Conservation (phyloP, 148 eudicot species). For the Fagopyrum homotropicum region DNA sequence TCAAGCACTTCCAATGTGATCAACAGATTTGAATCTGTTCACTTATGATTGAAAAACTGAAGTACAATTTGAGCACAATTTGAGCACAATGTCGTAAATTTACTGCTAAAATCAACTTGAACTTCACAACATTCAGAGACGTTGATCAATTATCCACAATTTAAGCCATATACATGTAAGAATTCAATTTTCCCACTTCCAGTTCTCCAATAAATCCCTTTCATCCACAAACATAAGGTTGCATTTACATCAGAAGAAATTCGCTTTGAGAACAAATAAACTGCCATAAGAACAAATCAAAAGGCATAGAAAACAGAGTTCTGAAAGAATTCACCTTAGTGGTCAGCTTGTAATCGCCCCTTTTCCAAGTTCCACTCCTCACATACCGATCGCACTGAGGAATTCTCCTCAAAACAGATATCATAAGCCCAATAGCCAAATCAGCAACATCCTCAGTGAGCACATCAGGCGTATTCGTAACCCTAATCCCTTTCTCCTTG, state of each 20-base stretch:
- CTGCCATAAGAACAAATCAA: background rate
- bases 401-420: slow-evolving; percentile 54
- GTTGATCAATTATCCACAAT: background rate
- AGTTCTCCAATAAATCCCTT: too few species aligned
- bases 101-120: background rate
- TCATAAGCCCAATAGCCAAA: slow-evolving; percentile 62
- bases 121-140: background rate
- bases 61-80: background rate
- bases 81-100: background rate
- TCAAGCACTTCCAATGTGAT: background rate
- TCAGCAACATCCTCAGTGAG: slow-evolving; percentile 92
- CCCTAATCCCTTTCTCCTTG: slow-evolving; percentile 64
- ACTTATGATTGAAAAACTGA: background rate
- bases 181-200: too few species aligned
- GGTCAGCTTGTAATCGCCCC: slow-evolving; percentile 67
- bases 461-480: slow-evolving; percentile 79
- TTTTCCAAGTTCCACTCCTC: slow-evolving; percentile 69
- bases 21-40: background rate
- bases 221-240: too few species aligned
- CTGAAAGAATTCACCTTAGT: slow-evolving; percentile 38
- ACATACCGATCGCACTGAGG: slow-evolving; percentile 71
- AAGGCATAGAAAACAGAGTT: background rate
- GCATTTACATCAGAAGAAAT: too few species aligned
- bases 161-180: background rate
- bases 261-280: too few species aligned